Percentiles rank a stretch among this genome's conserved stretches.
phyloP scores from a whole-genome alignment of 108 stramenopile genomes.

The Schizochytrium sp. region DNA sequence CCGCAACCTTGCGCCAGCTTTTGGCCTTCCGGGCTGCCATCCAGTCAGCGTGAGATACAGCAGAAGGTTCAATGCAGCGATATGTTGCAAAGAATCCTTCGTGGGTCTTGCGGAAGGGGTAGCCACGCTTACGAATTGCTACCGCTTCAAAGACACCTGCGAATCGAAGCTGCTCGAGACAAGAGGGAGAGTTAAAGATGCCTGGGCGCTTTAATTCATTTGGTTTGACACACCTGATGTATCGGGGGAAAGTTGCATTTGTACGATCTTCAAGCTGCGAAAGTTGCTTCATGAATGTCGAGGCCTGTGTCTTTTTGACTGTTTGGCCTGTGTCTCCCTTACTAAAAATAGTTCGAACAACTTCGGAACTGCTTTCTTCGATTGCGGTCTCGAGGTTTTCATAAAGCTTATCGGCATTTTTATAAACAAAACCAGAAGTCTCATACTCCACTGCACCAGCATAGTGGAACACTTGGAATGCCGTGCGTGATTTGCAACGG shows the following conservation, averaged over 20 bases:
- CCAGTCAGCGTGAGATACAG: not conserved
- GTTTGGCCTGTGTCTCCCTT: not conserved
- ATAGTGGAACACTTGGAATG: slow-evolving; percentile 71
- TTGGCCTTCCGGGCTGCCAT: slow-evolving; percentile 31
- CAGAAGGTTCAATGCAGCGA: slow-evolving; percentile 19
- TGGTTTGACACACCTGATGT: slow-evolving; percentile 72
- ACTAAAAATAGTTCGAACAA: slow-evolving; percentile 32
- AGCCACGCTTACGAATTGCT: slow-evolving; percentile 70
- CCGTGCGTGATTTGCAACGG: slow-evolving; percentile 50
- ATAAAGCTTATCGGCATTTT: slow-evolving; percentile 71
- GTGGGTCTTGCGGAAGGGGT: slow-evolving; percentile 69
- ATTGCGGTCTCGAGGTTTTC: slow-evolving; percentile 24
- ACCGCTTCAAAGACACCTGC: slow-evolving; percentile 75
- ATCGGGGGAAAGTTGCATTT: slow-evolving; percentile 78
- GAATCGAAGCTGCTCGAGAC: slow-evolving; percentile 72
- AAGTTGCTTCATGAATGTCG: slow-evolving; percentile 56
- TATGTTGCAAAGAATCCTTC: slow-evolving; percentile 67
- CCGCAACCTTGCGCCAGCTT: not conserved
- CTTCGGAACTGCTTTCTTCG: slow-evolving; percentile 15
- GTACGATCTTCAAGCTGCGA: slow-evolving; percentile 53
- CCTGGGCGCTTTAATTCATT: slow-evolving; percentile 73
- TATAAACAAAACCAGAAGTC: slow-evolving; percentile 73
- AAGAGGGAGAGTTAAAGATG: slow-evolving; percentile 81
- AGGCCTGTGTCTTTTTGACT: slow-evolving; percentile 47
- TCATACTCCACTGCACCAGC: slow-evolving; percentile 72